Conservation (phyloP, 805 yeast genomes). For the Saccharomycopsis selenospora region DNA sequence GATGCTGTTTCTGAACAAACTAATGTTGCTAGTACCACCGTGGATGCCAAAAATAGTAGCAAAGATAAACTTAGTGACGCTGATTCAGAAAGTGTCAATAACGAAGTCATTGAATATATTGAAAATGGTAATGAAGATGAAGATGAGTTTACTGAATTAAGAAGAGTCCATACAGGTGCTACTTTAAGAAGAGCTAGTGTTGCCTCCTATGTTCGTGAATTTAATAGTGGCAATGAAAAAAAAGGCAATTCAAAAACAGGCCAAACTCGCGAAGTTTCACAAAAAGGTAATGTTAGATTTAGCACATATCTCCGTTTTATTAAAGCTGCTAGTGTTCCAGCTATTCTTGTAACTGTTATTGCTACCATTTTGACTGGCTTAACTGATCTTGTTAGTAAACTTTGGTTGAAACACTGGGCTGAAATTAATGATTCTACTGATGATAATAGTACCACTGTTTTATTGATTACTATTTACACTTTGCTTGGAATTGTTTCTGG, state of each 20-base stretch:
- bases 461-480: conserved; percentile 47
- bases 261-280: conserved; percentile 46
- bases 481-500: conserved; percentile 48
- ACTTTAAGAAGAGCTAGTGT: conserved; percentile 54
- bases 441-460: conserved; percentile 29
- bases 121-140: conserved; percentile 13
- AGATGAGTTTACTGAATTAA: conserved; percentile 14
- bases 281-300: conserved; percentile 51
- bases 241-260: conserved; percentile 32
- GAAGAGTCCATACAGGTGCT: conserved; percentile 4
- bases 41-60: conserved; percentile 18
- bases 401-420: conserved; percentile 68
- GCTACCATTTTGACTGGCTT: conserved; percentile 32
- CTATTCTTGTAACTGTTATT: conserved; percentile 37
- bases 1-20: conserved; percentile 22
- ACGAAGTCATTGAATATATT: conserved; percentile 7
- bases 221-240: conserved; percentile 17
- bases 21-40: conserved; percentile 11
- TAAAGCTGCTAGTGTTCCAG: conserved; percentile 49
- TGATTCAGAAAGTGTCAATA: conserved; percentile 6
- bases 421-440: conserved; percentile 39
- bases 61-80: conserved; percentile 10
- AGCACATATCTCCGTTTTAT: conserved; percentile 47
- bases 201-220: conserved; percentile 46
- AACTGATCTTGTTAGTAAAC: conserved; percentile 39